These are phyloP conservation scores for Pulveroboletus sp. DNA, from an alignment of 768 basidiomycete genomes.

Conservation along the genomic window DNA sequence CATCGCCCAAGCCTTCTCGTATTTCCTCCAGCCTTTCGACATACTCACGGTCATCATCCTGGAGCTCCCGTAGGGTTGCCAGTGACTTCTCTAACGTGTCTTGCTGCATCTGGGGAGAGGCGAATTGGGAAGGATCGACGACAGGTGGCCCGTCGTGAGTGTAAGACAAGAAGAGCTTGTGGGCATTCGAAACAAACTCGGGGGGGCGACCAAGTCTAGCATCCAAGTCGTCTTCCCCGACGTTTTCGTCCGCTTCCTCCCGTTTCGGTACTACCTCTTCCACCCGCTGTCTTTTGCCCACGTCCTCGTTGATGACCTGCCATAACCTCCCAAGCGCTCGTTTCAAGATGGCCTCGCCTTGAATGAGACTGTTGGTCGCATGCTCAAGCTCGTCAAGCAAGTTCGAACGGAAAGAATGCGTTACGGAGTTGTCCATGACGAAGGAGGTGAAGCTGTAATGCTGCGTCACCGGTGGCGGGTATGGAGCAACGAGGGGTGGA, in stretches of 20 bases:
- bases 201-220: conserved; percentile 55
- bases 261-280: conserved; percentile 58
- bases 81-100: conserved; percentile 72
- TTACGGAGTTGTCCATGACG: conserved; percentile 80
- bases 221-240: conserved; percentile 34
- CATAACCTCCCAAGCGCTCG: conserved; percentile 75
- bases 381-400: conserved; percentile 76
- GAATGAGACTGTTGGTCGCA: conserved; percentile 78
- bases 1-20: conserved; percentile 72
- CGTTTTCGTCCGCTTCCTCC: conserved; percentile 60
- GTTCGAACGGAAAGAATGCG: conserved; percentile 76
- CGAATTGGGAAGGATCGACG: conserved; percentile 59
- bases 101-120: conserved; percentile 60
- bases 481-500: conserved; percentile 74
- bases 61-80: conserved; percentile 68
- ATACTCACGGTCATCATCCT: conserved; percentile 85
- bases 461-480: conserved; percentile 59
- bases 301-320: conserved; percentile 75
- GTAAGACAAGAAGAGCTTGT: conserved; percentile 63
- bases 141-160: conserved; percentile 42
- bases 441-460: conserved; percentile 79
- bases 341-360: conserved; percentile 71
- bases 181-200: conserved; percentile 57
- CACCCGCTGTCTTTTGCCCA: conserved; percentile 35
- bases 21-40: conserved; percentile 82